These are phyloP conservation scores for Corynespora cassiicola DNA, from an alignment of 2,329 filamentous ascomycete species.

Conservation along the genomic window DNA sequence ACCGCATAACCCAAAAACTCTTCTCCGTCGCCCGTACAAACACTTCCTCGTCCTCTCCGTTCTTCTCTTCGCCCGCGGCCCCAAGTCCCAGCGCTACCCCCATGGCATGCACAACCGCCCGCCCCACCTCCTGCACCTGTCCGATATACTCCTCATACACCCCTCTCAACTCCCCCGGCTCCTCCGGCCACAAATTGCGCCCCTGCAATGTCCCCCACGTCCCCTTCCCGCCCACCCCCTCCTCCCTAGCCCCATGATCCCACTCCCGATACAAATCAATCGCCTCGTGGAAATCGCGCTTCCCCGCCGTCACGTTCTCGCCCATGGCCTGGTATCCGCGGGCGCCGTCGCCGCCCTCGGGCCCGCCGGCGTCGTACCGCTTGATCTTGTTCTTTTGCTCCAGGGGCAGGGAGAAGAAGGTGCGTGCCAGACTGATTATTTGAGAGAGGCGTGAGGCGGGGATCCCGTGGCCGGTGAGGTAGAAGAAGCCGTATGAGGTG, in stretches of 20 bases:
- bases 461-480: conserved; percentile 51
- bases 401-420: conserved; percentile 40
- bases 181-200: conserved; percentile 51
- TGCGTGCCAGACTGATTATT: conserved; percentile 38
- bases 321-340: conserved; percentile 46
- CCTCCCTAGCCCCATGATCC: conserved; percentile 26
- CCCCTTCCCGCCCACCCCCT: conserved; percentile 19
- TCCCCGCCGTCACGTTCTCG: conserved; percentile 44
- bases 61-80: background rate
- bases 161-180: conserved; percentile 31
- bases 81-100: conserved; percentile 43
- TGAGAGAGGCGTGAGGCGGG: conserved; percentile 28
- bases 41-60: conserved; percentile 38
- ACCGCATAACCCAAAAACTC: conserved; percentile 50
- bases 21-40: conserved; percentile 39
- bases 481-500: conserved; percentile 51
- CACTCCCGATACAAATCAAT: conserved; percentile 49
- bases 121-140: conserved; percentile 34
- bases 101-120: conserved; percentile 46
- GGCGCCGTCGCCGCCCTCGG: conserved; percentile 43
- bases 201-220: conserved; percentile 46
- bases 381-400: conserved; percentile 42
- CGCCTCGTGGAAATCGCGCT: conserved; percentile 46
- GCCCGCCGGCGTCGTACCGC: conserved; percentile 38
- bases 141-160: conserved; percentile 42